phyloP scores from a whole-genome alignment of 768 basidiomycete species.

The Pisolithus marmoratus region DNA sequence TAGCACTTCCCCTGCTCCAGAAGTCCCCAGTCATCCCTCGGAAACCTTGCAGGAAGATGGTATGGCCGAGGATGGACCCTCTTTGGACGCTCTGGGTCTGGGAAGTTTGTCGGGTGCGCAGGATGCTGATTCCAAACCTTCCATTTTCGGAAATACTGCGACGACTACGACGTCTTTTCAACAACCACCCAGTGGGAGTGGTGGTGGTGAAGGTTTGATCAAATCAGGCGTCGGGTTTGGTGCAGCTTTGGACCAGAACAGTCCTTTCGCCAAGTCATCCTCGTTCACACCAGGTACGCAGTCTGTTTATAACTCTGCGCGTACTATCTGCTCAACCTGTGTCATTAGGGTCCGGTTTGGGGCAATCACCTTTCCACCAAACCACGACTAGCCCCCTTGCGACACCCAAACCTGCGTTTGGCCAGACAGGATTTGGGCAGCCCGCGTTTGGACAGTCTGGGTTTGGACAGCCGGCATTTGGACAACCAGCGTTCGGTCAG shows the following conservation, averaged over 20 bases:
- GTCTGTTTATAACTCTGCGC: slow-evolving; percentile 10
- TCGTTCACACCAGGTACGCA: slow-evolving; percentile 16
- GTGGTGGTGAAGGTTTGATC: slow-evolving; percentile 12
- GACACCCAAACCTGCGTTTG: slow-evolving; percentile 15
- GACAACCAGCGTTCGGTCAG: slow-evolving; percentile 6
- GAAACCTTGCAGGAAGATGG: slow-evolving; percentile 19
- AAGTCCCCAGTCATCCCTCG: not conserved
- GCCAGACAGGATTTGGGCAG: slow-evolving; percentile 33
- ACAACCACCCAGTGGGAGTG: slow-evolving; percentile 6
- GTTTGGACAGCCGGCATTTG: slow-evolving; percentile 17
- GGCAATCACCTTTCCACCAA: slow-evolving; percentile 32
- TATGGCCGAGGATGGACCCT: slow-evolving; percentile 29
- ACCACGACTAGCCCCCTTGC: too few relatives aligned
- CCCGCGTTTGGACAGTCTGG: slow-evolving; percentile 35
- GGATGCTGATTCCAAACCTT: slow-evolving; percentile 20
- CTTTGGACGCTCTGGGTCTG: slow-evolving; percentile 29
- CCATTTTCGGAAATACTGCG: slow-evolving; percentile 28
- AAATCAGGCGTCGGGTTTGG: slow-evolving; percentile 34
- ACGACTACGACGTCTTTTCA: slow-evolving; percentile 6
- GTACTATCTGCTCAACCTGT: slow-evolving; percentile 18
- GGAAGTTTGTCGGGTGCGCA: slow-evolving; percentile 17
- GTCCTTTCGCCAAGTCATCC: slow-evolving; percentile 18
- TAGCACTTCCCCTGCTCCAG: not conserved
- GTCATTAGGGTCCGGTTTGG: slow-evolving; percentile 27
- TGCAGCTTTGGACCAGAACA: slow-evolving; percentile 18